Evolutionary conservation across 306 rosid genomes (phyloP).

Genomic region (Quercus agrifolia): DNA sequence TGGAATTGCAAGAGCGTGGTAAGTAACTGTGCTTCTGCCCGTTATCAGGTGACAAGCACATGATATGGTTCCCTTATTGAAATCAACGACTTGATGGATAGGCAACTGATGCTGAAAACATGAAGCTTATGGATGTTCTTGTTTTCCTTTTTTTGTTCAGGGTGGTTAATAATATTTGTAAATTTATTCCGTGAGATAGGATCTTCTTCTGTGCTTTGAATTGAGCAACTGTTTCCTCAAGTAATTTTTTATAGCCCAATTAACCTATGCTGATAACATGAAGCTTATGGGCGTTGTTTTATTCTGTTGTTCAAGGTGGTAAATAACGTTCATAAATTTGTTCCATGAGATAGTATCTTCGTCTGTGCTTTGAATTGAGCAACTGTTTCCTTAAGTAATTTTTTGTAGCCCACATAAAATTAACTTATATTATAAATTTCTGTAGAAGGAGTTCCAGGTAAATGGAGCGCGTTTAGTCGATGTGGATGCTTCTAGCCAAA

Average conservation of each 20-base stretch:
- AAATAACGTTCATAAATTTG: too few species aligned
- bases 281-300: too few species aligned
- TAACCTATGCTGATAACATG: too few species aligned
- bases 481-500: constrained; percentile 57
- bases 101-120: not conserved
- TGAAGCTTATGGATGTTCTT: not conserved
- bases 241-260: too few species aligned
- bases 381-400: not conserved
- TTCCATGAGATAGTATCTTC: not conserved
- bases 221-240: too few species aligned
- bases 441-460: constrained; percentile 57
- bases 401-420: constrained; percentile 10
- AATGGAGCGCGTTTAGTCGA: constrained; percentile 73
- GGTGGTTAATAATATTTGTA: not conserved
- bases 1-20: not conserved
- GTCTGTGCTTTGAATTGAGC: not conserved
- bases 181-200: not conserved
- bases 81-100: not conserved
- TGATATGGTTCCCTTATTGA: not conserved
- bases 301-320: not conserved
- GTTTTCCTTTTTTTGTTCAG: not conserved
- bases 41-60: not conserved
- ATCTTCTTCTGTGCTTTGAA: too few species aligned
- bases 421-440: constrained; percentile 27
- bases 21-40: not conserved